Evolutionary conservation across 1,284 basidiomycete genomes (phyloP), one percentile per base, ranked within the genome.

Genomic region (Tremellales sp.): DNA sequence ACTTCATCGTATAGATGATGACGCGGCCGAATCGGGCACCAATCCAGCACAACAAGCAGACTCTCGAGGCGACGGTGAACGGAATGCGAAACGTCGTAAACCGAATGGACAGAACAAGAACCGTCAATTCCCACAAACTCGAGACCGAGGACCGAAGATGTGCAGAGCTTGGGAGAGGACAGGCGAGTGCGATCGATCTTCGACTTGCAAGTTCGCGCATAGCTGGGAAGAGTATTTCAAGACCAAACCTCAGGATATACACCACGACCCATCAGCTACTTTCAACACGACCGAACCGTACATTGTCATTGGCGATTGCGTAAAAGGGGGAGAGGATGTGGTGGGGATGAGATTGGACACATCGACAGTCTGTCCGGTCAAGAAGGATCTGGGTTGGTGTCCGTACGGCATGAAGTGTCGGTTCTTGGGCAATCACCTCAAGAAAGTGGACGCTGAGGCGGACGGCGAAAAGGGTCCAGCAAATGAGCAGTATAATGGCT

Each of bases 341-440:
- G 43, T 68, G 17, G 64, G 64, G 7, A 56, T 49, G 41, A 60
- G 60, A 12, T 49, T 68, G 26, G 66, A 69, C 47, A 45, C 64
- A 4, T 31, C n/a, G 17, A 67, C 69, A 3, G 45, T 47, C 35
- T 97, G 91, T 62, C 88, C 90, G 1, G 78, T 85, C 3, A 91
- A 83, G 61, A 76, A 79, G 24, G 82, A 84, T 55, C 78, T 80
- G 4, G 93, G 93, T 0, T 81, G 85, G 64, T 97, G 93, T 74
- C 83, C 84, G 45, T 83, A 82, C 56, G 94, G 90, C 4, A 85
- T 89, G 75, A 88, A 89, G 70, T 98, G 94, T 68, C 84, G 94
- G 2, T 96, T 88, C 74, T 80, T 96, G 3, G 85, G 86, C 11
- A 84, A 81, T 0, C 94, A 97, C 64, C 67, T 82, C 5, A 71